phyloP scores from a whole-genome alignment of 345 rosid species.

The Linum trigynum region DNA sequence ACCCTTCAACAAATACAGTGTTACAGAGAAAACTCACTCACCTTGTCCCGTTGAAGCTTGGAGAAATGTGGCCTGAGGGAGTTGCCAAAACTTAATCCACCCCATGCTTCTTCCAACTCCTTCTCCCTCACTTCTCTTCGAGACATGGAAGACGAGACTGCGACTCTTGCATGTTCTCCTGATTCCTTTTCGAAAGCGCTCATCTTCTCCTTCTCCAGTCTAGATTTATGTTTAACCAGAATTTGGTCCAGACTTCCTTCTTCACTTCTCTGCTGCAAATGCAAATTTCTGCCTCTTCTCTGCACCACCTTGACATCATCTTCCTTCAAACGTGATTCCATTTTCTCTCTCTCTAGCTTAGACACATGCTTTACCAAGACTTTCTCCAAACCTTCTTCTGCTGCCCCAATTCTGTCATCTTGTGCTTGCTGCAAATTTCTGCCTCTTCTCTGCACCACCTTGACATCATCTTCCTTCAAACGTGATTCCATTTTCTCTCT shows the following conservation, averaged over 20 bases:
- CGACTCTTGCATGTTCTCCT: constrained; percentile 16
- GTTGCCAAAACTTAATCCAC: constrained; percentile 77
- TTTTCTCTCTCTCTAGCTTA: constrained; percentile 23
- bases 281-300: constrained; percentile 9
- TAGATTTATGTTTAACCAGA: constrained; percentile 47
- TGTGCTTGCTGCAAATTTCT: constrained; percentile 17
- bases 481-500: constrained; percentile 26
- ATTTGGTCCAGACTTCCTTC: constrained; percentile 41
- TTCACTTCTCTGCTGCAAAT: constrained; percentile 23
- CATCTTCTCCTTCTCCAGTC: constrained; percentile 55
- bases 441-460: constrained; percentile 1
- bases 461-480: constrained; percentile 16
- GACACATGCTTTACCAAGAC: constrained; percentile 24
- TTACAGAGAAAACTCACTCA: constrained; percentile 14
- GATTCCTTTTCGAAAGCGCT: constrained; percentile 19
- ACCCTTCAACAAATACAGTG: background rate
- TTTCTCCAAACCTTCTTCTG: constrained; percentile 18
- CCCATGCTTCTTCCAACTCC: constrained; percentile 87
- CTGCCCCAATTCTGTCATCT: constrained; percentile 2
- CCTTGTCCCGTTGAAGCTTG: constrained; percentile 83
- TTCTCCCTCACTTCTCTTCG: constrained; percentile 65
- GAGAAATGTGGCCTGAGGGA: constrained; percentile 58
- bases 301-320: constrained; percentile 5
- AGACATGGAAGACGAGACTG: constrained; percentile 17
- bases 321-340: constrained; percentile 25